Evolutionary conservation across 306 rosid genomes (phyloP).

Genomic region (Hippophae rhamnoides): DNA sequence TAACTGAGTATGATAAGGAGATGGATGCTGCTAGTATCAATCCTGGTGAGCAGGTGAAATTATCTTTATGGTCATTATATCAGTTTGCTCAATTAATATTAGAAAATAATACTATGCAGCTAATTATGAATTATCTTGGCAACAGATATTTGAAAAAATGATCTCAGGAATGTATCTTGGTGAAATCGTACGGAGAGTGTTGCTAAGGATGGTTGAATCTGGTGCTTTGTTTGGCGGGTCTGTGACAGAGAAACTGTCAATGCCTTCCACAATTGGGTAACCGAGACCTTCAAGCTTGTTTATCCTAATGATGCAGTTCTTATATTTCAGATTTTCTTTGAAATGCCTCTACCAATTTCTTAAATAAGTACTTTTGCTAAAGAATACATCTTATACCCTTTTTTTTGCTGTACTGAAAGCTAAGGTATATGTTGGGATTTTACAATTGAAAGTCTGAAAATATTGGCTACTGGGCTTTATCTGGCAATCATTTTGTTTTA

Average conservation of each 20-base stretch:
- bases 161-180: conserved; percentile 95
- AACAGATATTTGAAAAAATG: conserved; percentile 84
- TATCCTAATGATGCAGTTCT: background rate
- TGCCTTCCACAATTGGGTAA: conserved; percentile 59
- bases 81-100: background rate
- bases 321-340: background rate
- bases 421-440: too few relatives aligned
- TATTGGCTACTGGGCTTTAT: too few relatives aligned
- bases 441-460: too few relatives aligned
- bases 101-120: background rate
- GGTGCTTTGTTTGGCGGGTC: conserved; percentile 56
- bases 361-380: too few relatives aligned
- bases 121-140: conserved; percentile 2
- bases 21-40: conserved; percentile 93
- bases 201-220: conserved; percentile 51
- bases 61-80: conserved; percentile 2
- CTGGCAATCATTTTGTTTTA: too few relatives aligned
- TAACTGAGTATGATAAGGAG: conserved; percentile 61
- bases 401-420: too few relatives aligned
- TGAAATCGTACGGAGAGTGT: conserved; percentile 72
- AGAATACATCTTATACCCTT: too few relatives aligned
- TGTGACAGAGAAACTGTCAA: conserved; percentile 44
- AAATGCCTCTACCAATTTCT: background rate
- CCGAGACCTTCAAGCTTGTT: background rate
- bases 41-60: conserved; percentile 82